Base-by-base conservation (phyloP, 2,329 filamentous ascomycete genomes). In the Myotisia sp. region DNA sequence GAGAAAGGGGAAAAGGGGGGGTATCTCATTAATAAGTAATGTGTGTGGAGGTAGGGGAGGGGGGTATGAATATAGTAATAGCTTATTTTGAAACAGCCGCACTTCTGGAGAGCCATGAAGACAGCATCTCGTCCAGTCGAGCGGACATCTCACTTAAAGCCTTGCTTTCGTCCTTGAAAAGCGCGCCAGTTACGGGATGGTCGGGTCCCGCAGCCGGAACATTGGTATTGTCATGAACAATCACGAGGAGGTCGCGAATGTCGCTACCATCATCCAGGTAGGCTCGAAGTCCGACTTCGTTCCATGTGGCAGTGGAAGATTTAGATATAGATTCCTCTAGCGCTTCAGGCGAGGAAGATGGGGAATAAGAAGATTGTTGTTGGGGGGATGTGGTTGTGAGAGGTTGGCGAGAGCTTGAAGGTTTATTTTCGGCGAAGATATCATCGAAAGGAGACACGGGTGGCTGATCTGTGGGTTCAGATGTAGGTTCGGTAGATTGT, bases 191-290 rank as follows among this genome's bases (percentile, higher is more conserved):
- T 28, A 92, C 68, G 0, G 87, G 87, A 54, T 95, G 86, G 37
- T 93, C 83, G n/a, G 72, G 70, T 1, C 79, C 74, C 5, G 79
- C 81, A 12, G 84, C 80, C 26, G 75, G 70, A 10, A 92, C 76
- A 39, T 86, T 81, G 9, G 76, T 80, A 54, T 86, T 93, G 58
- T 95, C 86, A 52, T 93, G 86, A 18, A 98, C 84, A 40, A 98
- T 80, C 23, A 86, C 71, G 33, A 95, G 68, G 52, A 95, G 71
- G 53, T 98, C 87, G 33, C 83, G 74, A 45, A 98, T 84, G 42
- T 93, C 84, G 21, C 77, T 76, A 40, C 83, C 76, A 45, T 90
- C 84, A 45, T 95, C 87, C 48, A 95, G 79, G 59, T 94, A 98
- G 9, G 81, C 78, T 39, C 84, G 75, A 18, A 98, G 70, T 47